Evolutionary conservation across 148 eudicot species (phyloP), one percentile per base, ranked within the genome.

Genomic region (Amaranthus palmeri): DNA sequence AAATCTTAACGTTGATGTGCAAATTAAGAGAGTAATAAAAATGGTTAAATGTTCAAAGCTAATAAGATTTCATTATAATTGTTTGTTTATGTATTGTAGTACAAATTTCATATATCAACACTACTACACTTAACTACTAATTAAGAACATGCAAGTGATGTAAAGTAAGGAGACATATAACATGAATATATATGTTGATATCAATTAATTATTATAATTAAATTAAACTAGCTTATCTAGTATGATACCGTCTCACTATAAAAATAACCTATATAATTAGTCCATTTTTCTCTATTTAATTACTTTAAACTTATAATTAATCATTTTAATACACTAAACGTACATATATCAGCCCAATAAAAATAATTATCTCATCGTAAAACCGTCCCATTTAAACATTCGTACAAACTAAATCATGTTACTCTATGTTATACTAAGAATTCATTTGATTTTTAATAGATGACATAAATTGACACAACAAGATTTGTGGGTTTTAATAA

Each of bases 71-170:
- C 42, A 54, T 13, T 10, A 6, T 13, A 50, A 18, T 41, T 49
- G 65, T 36, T 10, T 40, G 45, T 12, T 61, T 54, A 6, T 54
- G 42, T 25, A 52, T 72, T 41, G 46, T 72, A 56, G 74, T 8
- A 49, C 18, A 36, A 13, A 11, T 11, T 25, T 10, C 11, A 25
- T 8, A 25, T 8, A 11, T 46, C 36, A 48, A 58, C 54, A 43
- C 55, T 50, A 3, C 5, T 61, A 18, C 46, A 61, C 42, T 14
- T 8, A 61, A 36, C 9, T 8, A 15, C 5, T 42, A 5, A 42
- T 13, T n/a, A n/a, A 53, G 76, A 63, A 63, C 61, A 73, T 64
- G 69, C 61, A 53, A 7, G 18, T 63, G 60, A 63, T 44, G 54
- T 18, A 8, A 52, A 64, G 15, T 54, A 44, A 61, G 61, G 75